Evolutionary conservation across 2,329 filamentous ascomycete genomes (phyloP).

Genomic region (Aureobasidium namibiae): DNA sequence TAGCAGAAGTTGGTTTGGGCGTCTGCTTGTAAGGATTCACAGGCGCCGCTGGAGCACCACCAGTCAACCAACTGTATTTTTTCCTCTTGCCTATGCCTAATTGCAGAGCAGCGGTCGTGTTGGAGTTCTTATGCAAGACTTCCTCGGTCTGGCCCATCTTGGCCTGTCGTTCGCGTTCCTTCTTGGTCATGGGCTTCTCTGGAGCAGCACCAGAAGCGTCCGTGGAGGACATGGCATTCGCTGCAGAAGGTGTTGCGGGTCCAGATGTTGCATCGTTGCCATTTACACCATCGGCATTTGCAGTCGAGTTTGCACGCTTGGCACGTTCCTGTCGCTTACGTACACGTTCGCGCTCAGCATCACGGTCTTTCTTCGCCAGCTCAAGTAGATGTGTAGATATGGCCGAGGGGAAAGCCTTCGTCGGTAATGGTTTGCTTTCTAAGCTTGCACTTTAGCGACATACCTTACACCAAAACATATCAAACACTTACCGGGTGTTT

Average conservation of each 20-base stretch:
- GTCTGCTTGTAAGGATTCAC: conserved; percentile 32
- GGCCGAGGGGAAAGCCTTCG: conserved; percentile 34
- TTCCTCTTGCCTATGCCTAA: conserved; percentile 59
- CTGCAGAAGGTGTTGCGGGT: conserved; percentile 23
- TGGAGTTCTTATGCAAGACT: conserved; percentile 71
- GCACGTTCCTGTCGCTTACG: conserved; percentile 36
- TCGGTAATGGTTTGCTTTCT: conserved; percentile 42
- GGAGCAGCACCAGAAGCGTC: conserved; percentile 33
- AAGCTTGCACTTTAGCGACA: conserved; percentile 19
- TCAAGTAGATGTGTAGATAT: conserved; percentile 49
- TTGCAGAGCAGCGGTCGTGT: conserved; percentile 71
- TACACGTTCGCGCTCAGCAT: conserved; percentile 59
- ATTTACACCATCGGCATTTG: conserved; percentile 1
- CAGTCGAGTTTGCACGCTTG: conserved; percentile 19
- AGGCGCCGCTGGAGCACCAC: conserved; percentile 49
- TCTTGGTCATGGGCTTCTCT: conserved; percentile 73
- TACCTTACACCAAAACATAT: background rate
- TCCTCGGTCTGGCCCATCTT: conserved; percentile 65
- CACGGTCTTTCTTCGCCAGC: conserved; percentile 57
- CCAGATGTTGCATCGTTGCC: conserved; percentile 15
- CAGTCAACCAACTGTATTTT: conserved; percentile 69
- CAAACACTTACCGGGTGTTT: background rate
- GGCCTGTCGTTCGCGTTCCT: conserved; percentile 72
- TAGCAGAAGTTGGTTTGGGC: conserved; percentile 12
- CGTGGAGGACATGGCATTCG: conserved; percentile 28